Evolutionary conservation across 805 yeast genomes (phyloP).

Genomic region (Cyberlindnera bimundalis): DNA sequence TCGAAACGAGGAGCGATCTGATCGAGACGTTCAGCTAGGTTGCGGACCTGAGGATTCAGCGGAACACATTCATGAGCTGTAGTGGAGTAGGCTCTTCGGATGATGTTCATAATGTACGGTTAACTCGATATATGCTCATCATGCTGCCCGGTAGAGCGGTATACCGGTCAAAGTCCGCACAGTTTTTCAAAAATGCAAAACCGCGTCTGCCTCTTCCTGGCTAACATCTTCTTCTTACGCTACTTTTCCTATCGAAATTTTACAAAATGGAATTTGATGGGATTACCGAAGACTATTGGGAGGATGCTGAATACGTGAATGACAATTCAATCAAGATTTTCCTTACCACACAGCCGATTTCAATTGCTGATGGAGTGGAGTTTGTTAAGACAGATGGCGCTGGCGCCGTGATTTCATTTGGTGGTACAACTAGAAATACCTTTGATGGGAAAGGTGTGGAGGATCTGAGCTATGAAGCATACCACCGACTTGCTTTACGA

Average conservation of each 20-base stretch:
- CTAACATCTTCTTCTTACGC: too few relatives aligned
- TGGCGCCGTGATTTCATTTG: slow-evolving; percentile 48
- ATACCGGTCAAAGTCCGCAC: neutral
- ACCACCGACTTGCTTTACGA: slow-evolving; percentile 37
- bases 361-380: slow-evolving; percentile 23
- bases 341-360: slow-evolving; percentile 25
- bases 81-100: slow-evolving; percentile 6
- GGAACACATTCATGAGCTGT: slow-evolving; percentile 6
- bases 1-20: slow-evolving; percentile 66
- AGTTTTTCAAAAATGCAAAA: too few relatives aligned
- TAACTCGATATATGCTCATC: too few relatives aligned
- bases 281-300: slow-evolving; percentile 8
- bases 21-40: slow-evolving; percentile 52
- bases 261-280: neutral
- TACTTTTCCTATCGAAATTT: too few relatives aligned
- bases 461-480: slow-evolving; percentile 44
- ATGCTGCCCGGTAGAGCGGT: too few relatives aligned
- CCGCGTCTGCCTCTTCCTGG: too few relatives aligned
- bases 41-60: slow-evolving; percentile 41
- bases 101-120: slow-evolving; percentile 7
- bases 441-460: slow-evolving; percentile 40
- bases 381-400: slow-evolving; percentile 42
- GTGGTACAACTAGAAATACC: slow-evolving; percentile 47
- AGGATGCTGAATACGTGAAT: neutral
- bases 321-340: slow-evolving; percentile 21